A percentile compares a stretch with the other conserved stretches of the same genome.
Conservation (phyloP, 257 asterid species). For the Solanum sejunctum region DNA sequence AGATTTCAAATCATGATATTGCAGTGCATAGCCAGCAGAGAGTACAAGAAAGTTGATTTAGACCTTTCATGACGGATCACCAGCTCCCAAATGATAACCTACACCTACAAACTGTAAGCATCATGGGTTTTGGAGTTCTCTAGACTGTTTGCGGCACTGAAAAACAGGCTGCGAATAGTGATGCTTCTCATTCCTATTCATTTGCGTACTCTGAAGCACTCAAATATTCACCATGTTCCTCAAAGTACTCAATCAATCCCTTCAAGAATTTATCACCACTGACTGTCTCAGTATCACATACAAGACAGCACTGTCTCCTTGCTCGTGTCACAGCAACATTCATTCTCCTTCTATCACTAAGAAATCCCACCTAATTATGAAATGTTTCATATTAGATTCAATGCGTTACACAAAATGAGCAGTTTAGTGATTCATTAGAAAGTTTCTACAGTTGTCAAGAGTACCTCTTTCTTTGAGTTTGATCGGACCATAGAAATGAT, state of each 20-base stretch:
- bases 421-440: neutral
- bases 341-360: slow-evolving; percentile 90
- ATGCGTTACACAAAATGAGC: neutral
- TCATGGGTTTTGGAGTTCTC: neutral
- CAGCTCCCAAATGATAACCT: neutral
- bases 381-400: neutral
- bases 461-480: slow-evolving; percentile 87
- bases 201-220: slow-evolving; percentile 73
- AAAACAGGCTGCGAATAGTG: neutral
- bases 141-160: neutral
- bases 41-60: neutral
- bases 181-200: slow-evolving; percentile 1
- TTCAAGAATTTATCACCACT: slow-evolving; percentile 78
- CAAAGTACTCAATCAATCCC: slow-evolving; percentile 73
- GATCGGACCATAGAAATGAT: slow-evolving; percentile 97
- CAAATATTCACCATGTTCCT: slow-evolving; percentile 87
- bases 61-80: neutral
- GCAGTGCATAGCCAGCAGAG: neutral
- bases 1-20: neutral
- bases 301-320: slow-evolving; percentile 85
- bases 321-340: slow-evolving; percentile 98
- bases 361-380: slow-evolving; percentile 71
- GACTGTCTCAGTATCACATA: slow-evolving; percentile 94
- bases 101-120: neutral
- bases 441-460: neutral